phyloP scores from a whole-genome alignment of 169 alveolate genomes.

The Plasmodium inui region DNA sequence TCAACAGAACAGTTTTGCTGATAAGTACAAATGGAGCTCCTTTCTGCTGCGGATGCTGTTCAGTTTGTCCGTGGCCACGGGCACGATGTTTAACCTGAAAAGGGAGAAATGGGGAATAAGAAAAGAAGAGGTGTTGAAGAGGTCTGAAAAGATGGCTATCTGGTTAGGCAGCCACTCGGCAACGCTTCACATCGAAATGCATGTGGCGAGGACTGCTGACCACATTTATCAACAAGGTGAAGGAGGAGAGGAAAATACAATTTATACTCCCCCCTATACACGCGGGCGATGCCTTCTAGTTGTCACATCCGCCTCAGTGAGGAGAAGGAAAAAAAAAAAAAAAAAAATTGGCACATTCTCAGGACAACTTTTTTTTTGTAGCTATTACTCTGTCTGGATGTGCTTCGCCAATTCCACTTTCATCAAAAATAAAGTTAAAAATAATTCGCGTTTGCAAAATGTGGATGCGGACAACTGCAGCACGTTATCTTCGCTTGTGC shows the following conservation, averaged over 20 bases:
- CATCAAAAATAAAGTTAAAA: slow-evolving; percentile 18
- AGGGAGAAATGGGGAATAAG: neutral
- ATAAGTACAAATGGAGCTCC: slow-evolving; percentile 16
- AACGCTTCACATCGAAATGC: neutral
- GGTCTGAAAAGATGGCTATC: neutral
- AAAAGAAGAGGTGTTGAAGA: neutral
- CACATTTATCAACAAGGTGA: neutral
- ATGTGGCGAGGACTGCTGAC: neutral
- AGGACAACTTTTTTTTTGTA: neutral
- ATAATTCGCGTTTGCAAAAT: slow-evolving; percentile 8
- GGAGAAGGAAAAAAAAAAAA: neutral
- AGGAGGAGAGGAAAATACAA: neutral
- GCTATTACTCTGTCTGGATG: slow-evolving; percentile 15
- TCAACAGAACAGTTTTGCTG: neutral
- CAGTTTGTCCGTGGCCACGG: slow-evolving; percentile 16
- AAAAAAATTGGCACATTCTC: neutral
- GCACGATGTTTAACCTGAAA: slow-evolving; percentile 17
- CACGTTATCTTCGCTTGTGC: neutral
- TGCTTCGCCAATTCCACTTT: neutral
- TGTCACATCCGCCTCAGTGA: neutral
- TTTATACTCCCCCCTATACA: neutral
- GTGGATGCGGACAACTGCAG: neutral
- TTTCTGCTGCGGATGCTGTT: slow-evolving; percentile 8
- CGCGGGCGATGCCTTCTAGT: neutral
- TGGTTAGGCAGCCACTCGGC: neutral